phyloP scores from a whole-genome alignment of 305 asterid species.

The Fraxinus platypoda region DNA sequence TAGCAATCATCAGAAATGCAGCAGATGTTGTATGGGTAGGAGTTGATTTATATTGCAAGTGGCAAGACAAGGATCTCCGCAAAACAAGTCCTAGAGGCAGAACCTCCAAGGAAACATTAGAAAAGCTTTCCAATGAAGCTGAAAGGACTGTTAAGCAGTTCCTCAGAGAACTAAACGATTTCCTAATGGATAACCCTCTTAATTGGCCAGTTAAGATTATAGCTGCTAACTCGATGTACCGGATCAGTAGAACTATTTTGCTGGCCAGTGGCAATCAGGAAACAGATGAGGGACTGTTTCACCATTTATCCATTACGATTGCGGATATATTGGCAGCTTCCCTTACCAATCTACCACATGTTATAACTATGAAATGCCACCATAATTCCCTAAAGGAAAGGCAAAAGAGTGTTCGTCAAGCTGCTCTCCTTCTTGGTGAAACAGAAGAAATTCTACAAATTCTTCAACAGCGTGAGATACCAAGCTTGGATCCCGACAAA shows the following conservation, averaged over 20 bases:
- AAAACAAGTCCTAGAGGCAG: background rate
- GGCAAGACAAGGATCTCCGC: conserved; percentile 22
- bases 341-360: conserved; percentile 33
- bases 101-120: background rate
- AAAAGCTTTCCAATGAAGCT: conserved; percentile 11
- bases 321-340: conserved; percentile 35
- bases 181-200: conserved; percentile 11
- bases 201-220: conserved; percentile 26
- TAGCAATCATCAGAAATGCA: conserved; percentile 20
- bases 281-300: background rate
- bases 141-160: background rate
- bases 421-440: conserved; percentile 40
- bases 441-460: conserved; percentile 37
- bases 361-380: conserved; percentile 35
- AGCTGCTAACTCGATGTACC: conserved; percentile 32
- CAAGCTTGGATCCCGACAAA: conserved; percentile 17
- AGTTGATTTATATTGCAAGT: conserved; percentile 12
- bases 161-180: background rate
- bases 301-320: background rate
- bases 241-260: conserved; percentile 14
- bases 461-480: conserved; percentile 33
- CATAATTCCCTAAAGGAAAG: conserved; percentile 37
- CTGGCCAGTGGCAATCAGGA: background rate
- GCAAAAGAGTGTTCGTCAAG: conserved; percentile 32
- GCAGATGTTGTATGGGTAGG: conserved; percentile 28